Evolutionary conservation across 179 eudicot genomes (phyloP).

Genomic region (Patellifolia procumbens): DNA sequence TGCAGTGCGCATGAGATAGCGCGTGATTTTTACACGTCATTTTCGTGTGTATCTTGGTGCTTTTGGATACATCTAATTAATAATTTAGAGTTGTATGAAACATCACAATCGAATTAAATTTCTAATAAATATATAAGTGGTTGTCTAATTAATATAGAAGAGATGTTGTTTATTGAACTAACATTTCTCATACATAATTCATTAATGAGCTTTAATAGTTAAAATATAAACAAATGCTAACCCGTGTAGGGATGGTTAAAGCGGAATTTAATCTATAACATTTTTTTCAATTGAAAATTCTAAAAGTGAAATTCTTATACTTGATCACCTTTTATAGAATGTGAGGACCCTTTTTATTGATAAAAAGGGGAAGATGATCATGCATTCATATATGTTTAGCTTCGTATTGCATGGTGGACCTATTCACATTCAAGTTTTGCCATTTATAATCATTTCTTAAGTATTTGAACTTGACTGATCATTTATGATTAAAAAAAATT

Average conservation of each 20-base stretch:
- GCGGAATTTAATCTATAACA: slow-evolving; percentile 16
- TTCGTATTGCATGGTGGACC: slow-evolving; percentile 7
- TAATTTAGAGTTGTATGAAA: too few species aligned
- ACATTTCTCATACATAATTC: neutral
- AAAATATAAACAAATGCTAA: neutral
- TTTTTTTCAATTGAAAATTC: slow-evolving; percentile 14
- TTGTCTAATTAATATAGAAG: too few species aligned
- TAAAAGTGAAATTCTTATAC: slow-evolving; percentile 25
- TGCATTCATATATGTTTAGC: neutral
- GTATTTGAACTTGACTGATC: slow-evolving; percentile 13
- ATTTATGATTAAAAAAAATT: neutral
- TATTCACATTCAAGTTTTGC: neutral
- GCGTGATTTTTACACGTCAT: too few species aligned
- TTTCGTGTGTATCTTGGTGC: too few species aligned
- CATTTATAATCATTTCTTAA: neutral
- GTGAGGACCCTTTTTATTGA: slow-evolving; percentile 17
- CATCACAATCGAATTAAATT: too few species aligned
- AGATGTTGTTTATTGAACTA: neutral
- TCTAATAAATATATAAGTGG: too few species aligned
- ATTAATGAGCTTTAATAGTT: neutral
- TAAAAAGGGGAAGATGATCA: neutral
- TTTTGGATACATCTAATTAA: neutral
- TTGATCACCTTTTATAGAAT: slow-evolving; percentile 26
- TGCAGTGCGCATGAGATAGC: too few species aligned
- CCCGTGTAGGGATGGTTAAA: slow-evolving; percentile 27